phyloP scores from a whole-genome alignment of 805 yeast species.

The Barnettozyma salicaria region DNA sequence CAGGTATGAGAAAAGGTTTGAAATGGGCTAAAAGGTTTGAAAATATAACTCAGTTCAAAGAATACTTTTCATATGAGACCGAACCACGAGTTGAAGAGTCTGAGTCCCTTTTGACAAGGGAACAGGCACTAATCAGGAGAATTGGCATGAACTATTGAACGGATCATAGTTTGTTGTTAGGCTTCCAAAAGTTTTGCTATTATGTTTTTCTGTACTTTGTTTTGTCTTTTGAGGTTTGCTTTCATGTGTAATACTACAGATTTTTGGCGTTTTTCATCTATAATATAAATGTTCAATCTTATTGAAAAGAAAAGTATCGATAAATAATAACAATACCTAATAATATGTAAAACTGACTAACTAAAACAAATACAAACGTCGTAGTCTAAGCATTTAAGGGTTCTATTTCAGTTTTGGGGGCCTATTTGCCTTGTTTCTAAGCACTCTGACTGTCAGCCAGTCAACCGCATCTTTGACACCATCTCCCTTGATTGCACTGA shows the following conservation, averaged over 20 bases:
- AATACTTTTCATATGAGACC: conserved; percentile 15
- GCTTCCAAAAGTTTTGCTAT: background rate
- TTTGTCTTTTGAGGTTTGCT: background rate
- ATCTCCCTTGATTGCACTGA: conserved; percentile 71
- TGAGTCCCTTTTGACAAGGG: too few species aligned
- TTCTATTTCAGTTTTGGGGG: conserved; percentile 28
- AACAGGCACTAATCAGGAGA: conserved; percentile 14
- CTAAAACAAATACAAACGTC: background rate
- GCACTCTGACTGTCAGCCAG: conserved; percentile 74
- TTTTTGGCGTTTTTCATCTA: background rate
- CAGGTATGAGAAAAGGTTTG: conserved; percentile 45
- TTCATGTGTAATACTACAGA: background rate
- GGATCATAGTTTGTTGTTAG: background rate
- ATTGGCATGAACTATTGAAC: conserved; percentile 24
- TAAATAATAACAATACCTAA: too few species aligned
- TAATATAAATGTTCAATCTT: too few species aligned
- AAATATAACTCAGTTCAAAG: conserved; percentile 10
- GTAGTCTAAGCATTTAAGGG: too few species aligned
- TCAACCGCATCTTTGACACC: conserved; percentile 85
- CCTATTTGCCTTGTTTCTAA: conserved; percentile 35
- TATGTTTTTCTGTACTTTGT: background rate
- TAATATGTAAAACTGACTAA: background rate
- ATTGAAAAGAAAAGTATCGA: too few species aligned
- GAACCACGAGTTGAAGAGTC: conserved; percentile 13
- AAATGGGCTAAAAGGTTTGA: conserved; percentile 36